Percentiles rank a stretch among this genome's conserved stretches.
phyloP scores from a whole-genome alignment of 768 basidiomycete genomes.

The Suillus luteus region DNA sequence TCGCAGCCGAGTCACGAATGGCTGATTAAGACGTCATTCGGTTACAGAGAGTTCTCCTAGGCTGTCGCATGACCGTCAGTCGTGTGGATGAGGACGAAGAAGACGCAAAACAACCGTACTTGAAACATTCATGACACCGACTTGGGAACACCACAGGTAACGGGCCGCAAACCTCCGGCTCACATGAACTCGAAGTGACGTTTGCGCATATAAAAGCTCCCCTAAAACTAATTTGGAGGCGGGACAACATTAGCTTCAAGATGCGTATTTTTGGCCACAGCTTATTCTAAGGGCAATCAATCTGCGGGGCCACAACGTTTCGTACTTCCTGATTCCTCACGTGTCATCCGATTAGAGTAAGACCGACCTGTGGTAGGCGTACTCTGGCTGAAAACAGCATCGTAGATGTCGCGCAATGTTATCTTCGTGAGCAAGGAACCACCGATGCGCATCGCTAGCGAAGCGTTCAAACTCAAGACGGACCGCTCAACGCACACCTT shows the following conservation, averaged over 20 bases:
- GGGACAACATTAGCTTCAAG: background rate
- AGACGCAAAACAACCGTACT: background rate
- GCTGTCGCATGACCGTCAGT: conserved; percentile 14
- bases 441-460: too few species aligned
- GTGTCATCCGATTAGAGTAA: background rate
- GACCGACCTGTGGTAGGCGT: background rate
- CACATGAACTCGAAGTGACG: background rate
- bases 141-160: background rate
- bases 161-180: background rate
- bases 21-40: conserved; percentile 3
- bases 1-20: conserved; percentile 1
- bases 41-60: background rate
- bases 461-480: background rate
- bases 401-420: background rate
- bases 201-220: background rate
- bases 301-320: background rate
- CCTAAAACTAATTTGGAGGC: background rate
- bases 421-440: background rate
- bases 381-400: background rate
- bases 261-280: background rate
- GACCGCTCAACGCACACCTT: background rate
- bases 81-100: conserved; percentile 14
- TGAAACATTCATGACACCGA: background rate
- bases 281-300: background rate
- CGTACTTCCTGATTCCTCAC: background rate